A percentile compares a stretch with the other conserved stretches of the same genome.
These are phyloP conservation scores for Plenodomus tracheiphilus DNA, from an alignment of 2,329 filamentous ascomycete genomes.

Conservation along the genomic window DNA sequence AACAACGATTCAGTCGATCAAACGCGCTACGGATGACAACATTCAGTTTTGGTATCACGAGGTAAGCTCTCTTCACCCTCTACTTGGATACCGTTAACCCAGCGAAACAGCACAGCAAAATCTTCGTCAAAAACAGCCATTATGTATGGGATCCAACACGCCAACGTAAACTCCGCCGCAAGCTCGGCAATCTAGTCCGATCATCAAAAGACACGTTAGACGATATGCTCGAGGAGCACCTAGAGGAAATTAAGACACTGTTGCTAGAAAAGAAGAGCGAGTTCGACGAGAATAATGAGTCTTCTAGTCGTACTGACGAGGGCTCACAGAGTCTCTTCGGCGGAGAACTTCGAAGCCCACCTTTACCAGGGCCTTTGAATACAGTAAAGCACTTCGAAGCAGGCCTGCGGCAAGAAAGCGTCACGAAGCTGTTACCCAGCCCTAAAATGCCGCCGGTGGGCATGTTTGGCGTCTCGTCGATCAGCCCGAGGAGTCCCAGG, in stretches of 20 bases:
- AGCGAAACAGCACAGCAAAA: slow-evolving; percentile 63
- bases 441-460: slow-evolving; percentile 33
- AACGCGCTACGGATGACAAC: slow-evolving; percentile 65
- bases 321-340: slow-evolving; percentile 11
- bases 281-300: slow-evolving; percentile 34
- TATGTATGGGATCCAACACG: slow-evolving; percentile 71
- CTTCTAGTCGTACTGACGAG: slow-evolving; percentile 26
- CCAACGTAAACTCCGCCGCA: slow-evolving; percentile 58
- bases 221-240: slow-evolving; percentile 61
- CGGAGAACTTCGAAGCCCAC: slow-evolving; percentile 27
- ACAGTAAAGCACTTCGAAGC: slow-evolving; percentile 12
- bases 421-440: slow-evolving; percentile 14
- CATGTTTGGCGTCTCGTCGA: slow-evolving; percentile 25
- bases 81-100: not conserved
- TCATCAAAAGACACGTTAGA: slow-evolving; percentile 53
- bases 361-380: slow-evolving; percentile 12
- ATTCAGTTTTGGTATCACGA: slow-evolving; percentile 84
- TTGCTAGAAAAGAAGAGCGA: slow-evolving; percentile 50
- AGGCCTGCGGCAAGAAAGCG: slow-evolving; percentile 14
- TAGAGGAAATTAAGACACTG: slow-evolving; percentile 53
- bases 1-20: slow-evolving; percentile 73
- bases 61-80: slow-evolving; percentile 38
- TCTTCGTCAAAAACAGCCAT: slow-evolving; percentile 77
- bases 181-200: slow-evolving; percentile 58
- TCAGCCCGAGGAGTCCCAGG: slow-evolving; percentile 26